phyloP scores from a whole-genome alignment of 2,329 filamentous ascomycete species.

The Aspergillus thermomutatus region DNA sequence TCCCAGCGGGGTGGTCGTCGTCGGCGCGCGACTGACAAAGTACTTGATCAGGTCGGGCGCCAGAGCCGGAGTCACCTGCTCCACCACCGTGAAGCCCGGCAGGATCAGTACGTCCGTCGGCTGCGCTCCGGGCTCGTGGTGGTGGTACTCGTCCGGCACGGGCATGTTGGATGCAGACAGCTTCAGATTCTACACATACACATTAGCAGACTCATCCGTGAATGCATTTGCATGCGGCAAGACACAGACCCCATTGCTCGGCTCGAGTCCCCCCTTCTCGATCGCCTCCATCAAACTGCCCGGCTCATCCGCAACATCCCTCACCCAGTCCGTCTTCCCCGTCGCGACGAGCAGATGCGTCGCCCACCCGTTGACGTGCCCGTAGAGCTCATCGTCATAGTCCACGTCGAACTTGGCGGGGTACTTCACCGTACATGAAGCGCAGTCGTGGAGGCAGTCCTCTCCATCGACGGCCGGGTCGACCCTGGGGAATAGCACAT shows the following conservation, averaged over 20 bases:
- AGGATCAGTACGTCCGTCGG: constrained; percentile 81
- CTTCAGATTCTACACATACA: constrained; percentile 66
- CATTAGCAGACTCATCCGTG: constrained; percentile 4
- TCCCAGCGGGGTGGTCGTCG: constrained; percentile 70
- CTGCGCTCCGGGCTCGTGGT: constrained; percentile 53
- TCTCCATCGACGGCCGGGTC: constrained; percentile 78
- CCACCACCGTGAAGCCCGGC: constrained; percentile 77
- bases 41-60: constrained; percentile 68
- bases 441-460: constrained; percentile 85
- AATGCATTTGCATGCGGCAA: neutral
- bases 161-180: constrained; percentile 90
- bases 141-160: constrained; percentile 63
- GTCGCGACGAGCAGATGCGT: constrained; percentile 91
- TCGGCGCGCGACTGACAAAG: constrained; percentile 66
- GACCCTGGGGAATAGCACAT: constrained; percentile 69
- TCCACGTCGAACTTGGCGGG: constrained; percentile 73
- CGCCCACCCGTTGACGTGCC: constrained; percentile 78
- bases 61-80: constrained; percentile 74
- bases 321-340: constrained; percentile 92
- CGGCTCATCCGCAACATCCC: constrained; percentile 83
- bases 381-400: constrained; percentile 74
- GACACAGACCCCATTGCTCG: constrained; percentile 42
- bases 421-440: constrained; percentile 73
- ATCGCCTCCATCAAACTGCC: constrained; percentile 80
- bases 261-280: constrained; percentile 41